A percentile compares a stretch with the other conserved stretches of the same genome.
Conservation (phyloP, 345 rosid species). For the Dovyalis caffra region DNA sequence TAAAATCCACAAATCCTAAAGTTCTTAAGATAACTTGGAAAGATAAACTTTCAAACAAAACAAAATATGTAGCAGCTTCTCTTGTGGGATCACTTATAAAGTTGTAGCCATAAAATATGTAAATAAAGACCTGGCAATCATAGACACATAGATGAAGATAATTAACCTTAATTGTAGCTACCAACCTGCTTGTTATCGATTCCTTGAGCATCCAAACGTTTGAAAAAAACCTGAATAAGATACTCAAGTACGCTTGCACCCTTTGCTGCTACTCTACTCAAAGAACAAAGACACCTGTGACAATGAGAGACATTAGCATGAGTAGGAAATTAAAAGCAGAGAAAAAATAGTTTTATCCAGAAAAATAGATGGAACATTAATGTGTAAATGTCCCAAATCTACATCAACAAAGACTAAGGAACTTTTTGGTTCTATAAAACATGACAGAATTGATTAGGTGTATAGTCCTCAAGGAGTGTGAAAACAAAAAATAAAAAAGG, state of each 20-base stretch:
- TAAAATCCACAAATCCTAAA: no score
- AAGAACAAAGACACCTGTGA: slow-evolving; percentile 86
- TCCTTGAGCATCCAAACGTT: slow-evolving; percentile 70
- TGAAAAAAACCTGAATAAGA: slow-evolving; percentile 86
- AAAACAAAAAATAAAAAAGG: background rate
- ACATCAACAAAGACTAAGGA: background rate
- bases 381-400: background rate
- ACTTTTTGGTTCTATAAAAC: background rate
- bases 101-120: background rate
- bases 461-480: no score
- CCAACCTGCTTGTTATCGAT: slow-evolving; percentile 83
- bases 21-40: no score
- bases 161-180: slow-evolving; percentile 16
- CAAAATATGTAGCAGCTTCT: background rate
- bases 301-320: slow-evolving; percentile 6
- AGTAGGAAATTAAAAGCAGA: slow-evolving; percentile 4
- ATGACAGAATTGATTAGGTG: background rate
- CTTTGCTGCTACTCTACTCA: slow-evolving; percentile 72
- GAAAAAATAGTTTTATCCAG: background rate
- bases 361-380: background rate
- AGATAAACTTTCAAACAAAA: no score
- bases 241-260: slow-evolving; percentile 69
- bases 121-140: background rate
- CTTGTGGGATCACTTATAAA: background rate
- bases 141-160: background rate